Evolutionary conservation across 768 basidiomycete genomes (phyloP), one percentile per base, ranked within the genome.

Genomic region (Scleroderma citrinum): DNA sequence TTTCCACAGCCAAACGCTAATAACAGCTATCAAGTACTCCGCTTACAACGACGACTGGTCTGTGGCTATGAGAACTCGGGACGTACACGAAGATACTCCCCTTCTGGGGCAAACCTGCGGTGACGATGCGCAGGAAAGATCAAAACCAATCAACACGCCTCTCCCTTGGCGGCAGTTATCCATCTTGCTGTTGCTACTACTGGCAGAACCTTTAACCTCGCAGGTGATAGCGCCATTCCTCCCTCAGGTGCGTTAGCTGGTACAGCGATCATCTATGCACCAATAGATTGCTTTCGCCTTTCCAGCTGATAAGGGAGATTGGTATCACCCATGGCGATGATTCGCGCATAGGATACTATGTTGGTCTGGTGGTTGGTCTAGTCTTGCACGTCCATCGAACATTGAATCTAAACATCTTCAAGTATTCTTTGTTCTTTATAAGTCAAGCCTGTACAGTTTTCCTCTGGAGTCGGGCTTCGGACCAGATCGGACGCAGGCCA

Each of bases 141-240:
- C 36, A 19, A 16, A 37, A 17, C n/a, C 7, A 16, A 37, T 7
- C 2, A 66, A 70, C 30, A 79, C 83, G 3, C 83, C 83, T 19
- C 59, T 90, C 20, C 87, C 87, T 14, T 80, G 75, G 78, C 73
- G 73, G 52, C 87, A 89, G 70, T 74, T 88, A 50, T 72, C 72
- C 42, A 78, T 91, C 52, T 71, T 89, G 4, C 61, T 91, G 47
- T 74, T 87, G 55, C 74, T 90, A 19, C 85, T 87, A 63, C 77
- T 89, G 39, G 74, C 85, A 30, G 88, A 91, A 61, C 87, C 88
- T 1, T 69, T 91, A 55, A 86, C 87, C 2, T 78, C 77, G 6
- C 77, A 87, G 52, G 83, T 90, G 48, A 87, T 90, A 52, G 79
- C 79, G 41, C 88, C 87, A 1, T 89, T 88, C 59, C 76, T 81